A percentile compares a stretch with the other conserved stretches of the same genome.
These are phyloP conservation scores for Starmerella scarabaei DNA, from an alignment of 805 yeast genomes.

Conservation along the genomic window DNA sequence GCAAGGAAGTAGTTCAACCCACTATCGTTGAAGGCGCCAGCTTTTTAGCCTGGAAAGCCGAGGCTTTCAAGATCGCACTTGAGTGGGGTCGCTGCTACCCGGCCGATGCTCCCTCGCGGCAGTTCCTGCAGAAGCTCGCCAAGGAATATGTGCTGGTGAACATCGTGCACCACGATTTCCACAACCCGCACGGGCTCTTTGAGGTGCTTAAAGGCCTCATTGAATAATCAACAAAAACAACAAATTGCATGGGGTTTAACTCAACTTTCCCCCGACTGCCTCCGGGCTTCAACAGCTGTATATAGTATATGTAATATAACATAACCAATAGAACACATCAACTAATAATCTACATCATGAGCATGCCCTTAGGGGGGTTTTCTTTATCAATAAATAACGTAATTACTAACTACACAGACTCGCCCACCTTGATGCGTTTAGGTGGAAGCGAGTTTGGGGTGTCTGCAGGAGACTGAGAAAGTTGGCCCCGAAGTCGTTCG, in stretches of 20 bases:
- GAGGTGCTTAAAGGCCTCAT: slow-evolving; percentile 3
- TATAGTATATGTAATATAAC: no score
- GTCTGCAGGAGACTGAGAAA: slow-evolving; percentile 1
- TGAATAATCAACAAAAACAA: background rate
- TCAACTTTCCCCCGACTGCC: background rate
- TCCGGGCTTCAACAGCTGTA: background rate
- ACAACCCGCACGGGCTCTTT: slow-evolving; percentile 17
- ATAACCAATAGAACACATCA: background rate
- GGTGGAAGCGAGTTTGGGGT: slow-evolving; percentile 1
- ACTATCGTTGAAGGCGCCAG: slow-evolving; percentile 88
- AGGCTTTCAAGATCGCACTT: slow-evolving; percentile 65
- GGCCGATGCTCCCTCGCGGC: slow-evolving; percentile 26
- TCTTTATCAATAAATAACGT: background rate
- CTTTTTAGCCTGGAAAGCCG: slow-evolving; percentile 95
- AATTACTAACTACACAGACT: slow-evolving; percentile 4
- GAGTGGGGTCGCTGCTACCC: slow-evolving; percentile 50
- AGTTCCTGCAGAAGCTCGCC: slow-evolving; percentile 37
- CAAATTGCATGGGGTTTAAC: background rate
- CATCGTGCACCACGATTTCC: slow-evolving; percentile 77
- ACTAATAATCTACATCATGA: background rate
- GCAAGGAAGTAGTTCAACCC: slow-evolving; percentile 87
- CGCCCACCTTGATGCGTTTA: slow-evolving; percentile 16
- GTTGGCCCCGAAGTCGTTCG: slow-evolving; percentile 8
- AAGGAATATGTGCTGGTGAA: slow-evolving; percentile 63
- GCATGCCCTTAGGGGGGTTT: background rate